These are phyloP conservation scores for Coemansia sp. DNA, from an alignment of 192 early-diverging fungal genomes.

Conservation along the genomic window DNA sequence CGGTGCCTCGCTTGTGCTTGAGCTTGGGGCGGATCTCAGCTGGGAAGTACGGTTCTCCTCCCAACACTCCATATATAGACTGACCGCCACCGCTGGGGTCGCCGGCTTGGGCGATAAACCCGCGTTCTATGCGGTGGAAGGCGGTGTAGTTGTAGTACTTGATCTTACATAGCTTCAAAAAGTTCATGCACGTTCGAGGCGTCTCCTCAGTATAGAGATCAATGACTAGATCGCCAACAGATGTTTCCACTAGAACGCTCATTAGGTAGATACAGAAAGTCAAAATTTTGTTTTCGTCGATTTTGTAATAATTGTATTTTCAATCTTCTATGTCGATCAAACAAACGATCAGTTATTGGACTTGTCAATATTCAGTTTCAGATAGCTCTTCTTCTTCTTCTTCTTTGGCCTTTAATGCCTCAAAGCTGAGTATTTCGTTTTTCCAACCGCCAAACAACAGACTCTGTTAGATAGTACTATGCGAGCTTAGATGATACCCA, in stretches of 20 bases:
- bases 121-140: slow-evolving; percentile 78
- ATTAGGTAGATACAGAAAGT: slow-evolving; percentile 21
- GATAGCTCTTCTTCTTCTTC: too few relatives aligned
- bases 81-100: slow-evolving; percentile 94
- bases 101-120: slow-evolving; percentile 95
- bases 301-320: too few relatives aligned
- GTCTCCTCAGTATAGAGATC: slow-evolving; percentile 49
- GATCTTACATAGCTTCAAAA: slow-evolving; percentile 79
- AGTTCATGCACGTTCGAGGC: slow-evolving; percentile 85
- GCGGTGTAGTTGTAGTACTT: slow-evolving; percentile 80
- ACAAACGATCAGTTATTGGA: background rate
- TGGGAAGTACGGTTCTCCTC: slow-evolving; percentile 60
- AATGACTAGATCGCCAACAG: slow-evolving; percentile 53
- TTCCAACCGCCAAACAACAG: too few relatives aligned
- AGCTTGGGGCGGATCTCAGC: slow-evolving; percentile 69
- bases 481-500: too few relatives aligned
- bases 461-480: too few relatives aligned
- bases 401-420: too few relatives aligned
- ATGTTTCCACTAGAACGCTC: slow-evolving; percentile 86
- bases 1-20: slow-evolving; percentile 77
- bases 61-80: slow-evolving; percentile 58
- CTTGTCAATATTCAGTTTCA: background rate
- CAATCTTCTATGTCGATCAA: background rate
- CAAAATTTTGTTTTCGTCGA: too few relatives aligned
- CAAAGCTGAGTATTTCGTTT: too few relatives aligned